A percentile compares a stretch with the other conserved stretches of the same genome.
Conservation (phyloP, 352 stramenopile species). For the Globisporangium radiosum region DNA sequence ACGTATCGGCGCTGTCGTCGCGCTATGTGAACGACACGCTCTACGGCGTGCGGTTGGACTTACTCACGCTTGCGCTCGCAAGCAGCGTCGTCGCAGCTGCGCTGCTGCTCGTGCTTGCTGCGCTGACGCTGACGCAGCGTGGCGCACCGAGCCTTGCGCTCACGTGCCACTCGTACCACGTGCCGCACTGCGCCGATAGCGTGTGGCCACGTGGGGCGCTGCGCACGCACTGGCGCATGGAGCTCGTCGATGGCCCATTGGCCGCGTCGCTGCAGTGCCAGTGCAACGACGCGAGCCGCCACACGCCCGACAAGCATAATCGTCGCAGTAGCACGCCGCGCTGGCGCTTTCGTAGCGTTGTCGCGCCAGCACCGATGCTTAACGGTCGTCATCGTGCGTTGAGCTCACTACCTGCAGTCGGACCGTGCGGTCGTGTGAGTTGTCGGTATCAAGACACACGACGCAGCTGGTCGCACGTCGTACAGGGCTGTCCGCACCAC, state of each 20-base stretch:
- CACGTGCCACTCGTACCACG: constrained; percentile 11
- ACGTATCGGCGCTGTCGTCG: neutral
- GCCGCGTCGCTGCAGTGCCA: neutral
- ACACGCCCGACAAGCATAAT: neutral
- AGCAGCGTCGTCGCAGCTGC: neutral
- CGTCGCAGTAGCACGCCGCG: neutral
- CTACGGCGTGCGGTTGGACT: neutral
- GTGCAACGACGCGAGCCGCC: neutral
- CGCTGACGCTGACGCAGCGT: neutral
- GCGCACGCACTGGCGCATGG: constrained; percentile 8
- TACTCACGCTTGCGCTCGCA: neutral
- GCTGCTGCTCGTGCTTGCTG: neutral
- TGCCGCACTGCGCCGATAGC: constrained; percentile 17
- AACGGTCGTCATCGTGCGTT: too few relatives aligned
- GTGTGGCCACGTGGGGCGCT: constrained; percentile 15
- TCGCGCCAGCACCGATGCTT: neutral
- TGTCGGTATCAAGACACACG: neutral
- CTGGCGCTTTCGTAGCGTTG: neutral
- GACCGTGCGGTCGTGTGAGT: neutral
- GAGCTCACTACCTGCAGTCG: neutral
- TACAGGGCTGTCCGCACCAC: constrained; percentile 11
- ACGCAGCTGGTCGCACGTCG: neutral
- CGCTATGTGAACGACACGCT: too few relatives aligned
- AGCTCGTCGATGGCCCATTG: neutral
- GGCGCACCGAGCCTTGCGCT: constrained; percentile 3